These are phyloP conservation scores for Mycena capillaripes DNA, from an alignment of 768 basidiomycete genomes.

Conservation along the genomic window DNA sequence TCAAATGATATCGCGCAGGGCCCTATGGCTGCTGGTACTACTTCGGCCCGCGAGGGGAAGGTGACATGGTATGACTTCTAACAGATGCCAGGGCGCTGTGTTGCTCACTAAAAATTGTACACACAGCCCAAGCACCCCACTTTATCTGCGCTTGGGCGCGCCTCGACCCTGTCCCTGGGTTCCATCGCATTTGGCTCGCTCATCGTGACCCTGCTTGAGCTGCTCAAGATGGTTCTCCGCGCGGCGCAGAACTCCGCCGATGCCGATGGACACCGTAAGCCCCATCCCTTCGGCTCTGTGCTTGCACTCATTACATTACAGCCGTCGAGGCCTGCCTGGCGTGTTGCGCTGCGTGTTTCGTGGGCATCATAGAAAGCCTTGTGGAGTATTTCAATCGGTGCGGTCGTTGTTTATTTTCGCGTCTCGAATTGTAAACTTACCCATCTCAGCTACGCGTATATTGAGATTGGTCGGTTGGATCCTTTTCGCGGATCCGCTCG, in stretches of 20 bases:
- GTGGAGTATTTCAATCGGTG: slow-evolving; percentile 88
- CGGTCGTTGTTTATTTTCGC: slow-evolving; percentile 18
- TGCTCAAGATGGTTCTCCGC: slow-evolving; percentile 73
- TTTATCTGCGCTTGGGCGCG: slow-evolving; percentile 76
- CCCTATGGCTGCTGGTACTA: slow-evolving; percentile 76
- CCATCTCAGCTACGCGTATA: slow-evolving; percentile 75
- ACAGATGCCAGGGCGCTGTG: background rate
- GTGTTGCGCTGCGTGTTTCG: slow-evolving; percentile 84
- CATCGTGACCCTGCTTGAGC: slow-evolving; percentile 85
- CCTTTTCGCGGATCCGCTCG: background rate
- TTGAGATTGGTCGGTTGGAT: slow-evolving; percentile 75
- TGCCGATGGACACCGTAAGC: slow-evolving; percentile 76
- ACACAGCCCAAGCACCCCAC: slow-evolving; percentile 79
- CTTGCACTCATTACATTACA: slow-evolving; percentile 42
- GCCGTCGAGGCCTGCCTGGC: slow-evolving; percentile 82
- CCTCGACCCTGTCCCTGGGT: slow-evolving; percentile 84
- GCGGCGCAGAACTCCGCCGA: slow-evolving; percentile 70
- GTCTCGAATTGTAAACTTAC: background rate
- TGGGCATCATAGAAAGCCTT: slow-evolving; percentile 76
- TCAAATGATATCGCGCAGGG: background rate
- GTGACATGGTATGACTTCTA: slow-evolving; percentile 66
- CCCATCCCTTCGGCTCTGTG: background rate
- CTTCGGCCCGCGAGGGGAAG: slow-evolving; percentile 79
- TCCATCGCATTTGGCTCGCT: slow-evolving; percentile 89
- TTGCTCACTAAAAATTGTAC: slow-evolving; percentile 3